These are phyloP conservation scores for Calonectria pauciramosa DNA, from an alignment of 2,329 filamentous ascomycete genomes.

Conservation along the genomic window DNA sequence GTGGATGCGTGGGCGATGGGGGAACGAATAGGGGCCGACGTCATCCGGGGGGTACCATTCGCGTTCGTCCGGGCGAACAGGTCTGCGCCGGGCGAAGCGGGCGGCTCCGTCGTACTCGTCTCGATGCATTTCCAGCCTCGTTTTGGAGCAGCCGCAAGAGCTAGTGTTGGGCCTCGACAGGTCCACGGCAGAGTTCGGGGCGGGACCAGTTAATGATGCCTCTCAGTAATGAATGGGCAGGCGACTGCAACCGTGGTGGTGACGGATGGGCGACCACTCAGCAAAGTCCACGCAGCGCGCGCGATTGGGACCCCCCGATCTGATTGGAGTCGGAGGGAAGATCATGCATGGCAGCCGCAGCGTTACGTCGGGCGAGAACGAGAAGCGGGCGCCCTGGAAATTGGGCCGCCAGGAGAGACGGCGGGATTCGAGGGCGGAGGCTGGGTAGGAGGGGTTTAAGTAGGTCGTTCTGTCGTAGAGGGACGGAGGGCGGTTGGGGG, in stretches of 20 bases:
- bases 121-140: constrained; percentile 50
- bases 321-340: constrained; percentile 47
- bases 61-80: constrained; percentile 40
- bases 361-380: constrained; percentile 45
- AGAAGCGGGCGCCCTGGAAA: constrained; percentile 42
- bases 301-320: constrained; percentile 42
- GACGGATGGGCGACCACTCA: constrained; percentile 44
- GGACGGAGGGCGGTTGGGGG: not conserved
- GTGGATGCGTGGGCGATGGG: constrained; percentile 45
- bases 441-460: constrained; percentile 21
- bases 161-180: constrained; percentile 45
- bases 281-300: constrained; percentile 47
- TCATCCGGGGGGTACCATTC: constrained; percentile 46
- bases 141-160: constrained; percentile 43
- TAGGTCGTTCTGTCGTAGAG: not conserved
- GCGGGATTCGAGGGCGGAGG: constrained; percentile 21
- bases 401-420: constrained; percentile 44
- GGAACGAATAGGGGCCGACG: constrained; percentile 46
- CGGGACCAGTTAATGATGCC: constrained; percentile 36
- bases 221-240: constrained; percentile 29
- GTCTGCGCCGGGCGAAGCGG: constrained; percentile 46
- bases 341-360: constrained; percentile 49
- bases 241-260: constrained; percentile 37
- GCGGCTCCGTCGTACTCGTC: constrained; percentile 46
- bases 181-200: constrained; percentile 36